A percentile compares a stretch with the other conserved stretches of the same genome.
These are phyloP conservation scores for Trichoderma arundinaceum DNA, from an alignment of 2,329 filamentous ascomycete species.

Conservation along the genomic window DNA sequence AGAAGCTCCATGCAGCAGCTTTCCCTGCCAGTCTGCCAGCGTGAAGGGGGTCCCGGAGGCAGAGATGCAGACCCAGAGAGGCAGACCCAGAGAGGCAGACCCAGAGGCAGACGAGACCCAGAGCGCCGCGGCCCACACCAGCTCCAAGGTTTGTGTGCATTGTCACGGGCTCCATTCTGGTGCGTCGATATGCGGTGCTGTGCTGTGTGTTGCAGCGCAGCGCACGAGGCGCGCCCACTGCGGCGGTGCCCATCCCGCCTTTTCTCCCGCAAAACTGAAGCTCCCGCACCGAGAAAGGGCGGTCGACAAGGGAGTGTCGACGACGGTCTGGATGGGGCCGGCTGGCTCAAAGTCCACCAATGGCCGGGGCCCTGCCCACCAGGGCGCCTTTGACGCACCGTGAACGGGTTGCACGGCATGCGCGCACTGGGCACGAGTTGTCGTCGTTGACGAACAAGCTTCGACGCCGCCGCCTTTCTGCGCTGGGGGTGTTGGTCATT, in stretches of 20 bases:
- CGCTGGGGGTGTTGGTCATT: conserved; percentile 11
- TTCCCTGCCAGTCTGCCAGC: conserved; percentile 17
- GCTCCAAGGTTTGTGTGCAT: conserved; percentile 27
- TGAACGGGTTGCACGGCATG: conserved; percentile 32
- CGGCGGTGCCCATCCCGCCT: conserved; percentile 33
- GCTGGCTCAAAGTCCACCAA: conserved; percentile 28
- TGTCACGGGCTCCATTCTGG: conserved; percentile 20
- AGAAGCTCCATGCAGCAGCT: conserved; percentile 17
- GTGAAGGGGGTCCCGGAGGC: too few species aligned
- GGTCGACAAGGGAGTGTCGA: conserved; percentile 31
- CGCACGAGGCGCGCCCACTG: conserved; percentile 29
- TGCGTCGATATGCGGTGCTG: conserved; percentile 23
- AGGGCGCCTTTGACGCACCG: conserved; percentile 20
- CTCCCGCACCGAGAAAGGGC: conserved; percentile 34
- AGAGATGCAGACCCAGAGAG: too few species aligned
- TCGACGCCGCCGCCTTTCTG: conserved; percentile 23
- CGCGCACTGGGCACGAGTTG: conserved; percentile 24
- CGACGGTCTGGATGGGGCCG: not conserved
- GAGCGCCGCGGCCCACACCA: too few species aligned
- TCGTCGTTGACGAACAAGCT: conserved; percentile 23
- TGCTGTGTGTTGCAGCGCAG: conserved; percentile 25
- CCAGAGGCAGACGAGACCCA: too few species aligned
- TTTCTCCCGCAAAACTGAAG: conserved; percentile 35
- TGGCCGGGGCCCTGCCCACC: conserved; percentile 6
- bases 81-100: too few species aligned